Base-by-base conservation (phyloP, 192 early-diverging fungal species). In the Coemansia sp. region DNA sequence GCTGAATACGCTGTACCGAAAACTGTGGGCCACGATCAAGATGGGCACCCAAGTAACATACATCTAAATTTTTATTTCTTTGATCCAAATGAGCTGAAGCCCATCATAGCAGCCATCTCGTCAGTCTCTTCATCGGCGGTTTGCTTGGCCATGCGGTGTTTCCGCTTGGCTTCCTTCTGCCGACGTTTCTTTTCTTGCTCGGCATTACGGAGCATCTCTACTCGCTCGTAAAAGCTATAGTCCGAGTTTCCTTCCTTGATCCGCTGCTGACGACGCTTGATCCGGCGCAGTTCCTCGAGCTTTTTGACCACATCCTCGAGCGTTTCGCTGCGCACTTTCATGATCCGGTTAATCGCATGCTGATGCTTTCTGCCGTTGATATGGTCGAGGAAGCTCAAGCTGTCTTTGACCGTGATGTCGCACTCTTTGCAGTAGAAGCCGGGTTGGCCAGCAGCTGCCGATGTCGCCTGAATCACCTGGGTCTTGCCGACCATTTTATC, bases 351-450 rank as follows among this genome's bases (percentile, higher is more conserved):
- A 18, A 93, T 56, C 49, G 87, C 85, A 41, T 82, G 81, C 67
- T 92, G 87, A 81, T 98, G 95, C 51, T 89, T 90, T 55, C 81
- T 82, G 54, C 91, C 90, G 67, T 96, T 98, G 48, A 91, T 88
- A 53, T 98, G 93, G 64, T 95, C 93, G 53, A 96, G 75, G 48
- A 88, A 98, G 40, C 83, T 89, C 39, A 88, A 76, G 58, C 88
- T 94, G 78, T 98, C 95, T 57, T 94, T 94, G 49, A 93, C 81
- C 5, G 85, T 85, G 49, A 86, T 84, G 53, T 96, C 91, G 57
- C 96, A 96, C 2, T 82, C 79, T 64, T 89, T 84, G 71, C 96
- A 98, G 56, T 90, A 92, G 66, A 90, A 98, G 15, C 96, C 96
- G 5, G 95, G 90, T 61, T 91, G 88, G 44, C 82, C 81, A 36